Evolutionary conservation across 2,329 filamentous ascomycete genomes (phyloP), one percentile per base, ranked within the genome.

Genomic region (Calonectria hongkongensis): DNA sequence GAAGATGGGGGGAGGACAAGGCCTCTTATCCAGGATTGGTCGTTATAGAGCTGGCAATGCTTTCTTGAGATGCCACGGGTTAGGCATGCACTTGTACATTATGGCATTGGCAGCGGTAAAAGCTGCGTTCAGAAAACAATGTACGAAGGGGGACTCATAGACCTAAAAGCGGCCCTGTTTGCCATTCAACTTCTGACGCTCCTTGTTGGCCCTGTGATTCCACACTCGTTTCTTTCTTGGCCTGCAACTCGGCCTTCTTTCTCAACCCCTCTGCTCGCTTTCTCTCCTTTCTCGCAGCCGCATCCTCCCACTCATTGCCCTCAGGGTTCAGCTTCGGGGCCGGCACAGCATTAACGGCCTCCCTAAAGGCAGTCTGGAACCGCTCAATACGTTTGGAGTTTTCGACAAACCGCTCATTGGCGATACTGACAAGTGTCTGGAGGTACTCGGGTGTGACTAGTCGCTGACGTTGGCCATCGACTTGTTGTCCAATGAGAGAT

Each of bases 321-420:
- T 82, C 80, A n/a, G 80, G 73, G 56, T 81, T 82, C 64, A 72
- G 72, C 60, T 78, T 82, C 2, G 75, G 72, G 10, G 73, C 77
- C 1, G 76, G 76, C 15, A 75, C 76, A 27, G 30, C 18, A 25
- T 73, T 78, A 16, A 84, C 75, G 56, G 83, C 82, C 13, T 81
- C 82, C 68, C 81, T 76, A 50, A 94, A 83, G 8, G 89, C 88
- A 2, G 79, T 75, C 54, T 88, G 86, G 76, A 96, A 95, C 50
- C 93, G 87, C 60, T 87, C 87, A 73, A 94, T 95, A 56, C 94
- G 88, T 78, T 91, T 91, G 25, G 85, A 83, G 77, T 96, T 97
- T 81, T 93, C 91, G 10, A 80, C 84, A 79, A 97, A 96, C 63
- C 94, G 88, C 82, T 95, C 91, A 79, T 97, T 96, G 9, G 93